phyloP scores from a whole-genome alignment of 345 rosid species.

The Gossypium rotundifolium region DNA sequence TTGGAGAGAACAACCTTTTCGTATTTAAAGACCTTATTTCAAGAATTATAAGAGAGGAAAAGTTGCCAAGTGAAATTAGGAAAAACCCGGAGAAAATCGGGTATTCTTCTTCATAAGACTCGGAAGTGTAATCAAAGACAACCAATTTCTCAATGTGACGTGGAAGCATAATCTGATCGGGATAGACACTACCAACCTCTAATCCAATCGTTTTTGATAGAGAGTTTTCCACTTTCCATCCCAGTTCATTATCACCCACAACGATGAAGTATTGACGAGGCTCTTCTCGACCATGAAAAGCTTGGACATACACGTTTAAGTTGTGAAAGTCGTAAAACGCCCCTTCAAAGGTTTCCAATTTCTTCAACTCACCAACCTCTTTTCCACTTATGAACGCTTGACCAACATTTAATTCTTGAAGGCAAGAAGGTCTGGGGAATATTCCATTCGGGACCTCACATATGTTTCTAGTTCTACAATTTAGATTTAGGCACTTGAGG shows the following conservation, averaged over 20 bases:
- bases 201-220: too few relatives aligned
- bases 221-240: fast-evolving
- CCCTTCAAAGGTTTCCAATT: not conserved
- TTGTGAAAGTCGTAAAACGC: not conserved
- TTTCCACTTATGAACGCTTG: not conserved
- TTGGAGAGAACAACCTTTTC: not conserved
- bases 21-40: fast-evolving
- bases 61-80: not conserved
- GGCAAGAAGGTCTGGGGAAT: not conserved
- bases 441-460: not conserved
- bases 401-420: not conserved
- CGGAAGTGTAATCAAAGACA: fast-evolving
- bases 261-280: not conserved
- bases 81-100: not conserved
- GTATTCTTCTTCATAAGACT: not conserved
- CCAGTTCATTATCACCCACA: not conserved
- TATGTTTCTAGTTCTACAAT: fast-evolving
- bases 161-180: too few relatives aligned
- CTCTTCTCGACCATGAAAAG: not conserved
- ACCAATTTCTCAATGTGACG: too few relatives aligned
- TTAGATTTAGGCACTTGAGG: not conserved
- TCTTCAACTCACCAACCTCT: not conserved
- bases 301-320: not conserved
- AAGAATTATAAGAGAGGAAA: not conserved
- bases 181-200: fast-evolving